Evolutionary conservation across 1,139 yeast genomes (phyloP).

Genomic region (Blastobotrys proliferans): DNA sequence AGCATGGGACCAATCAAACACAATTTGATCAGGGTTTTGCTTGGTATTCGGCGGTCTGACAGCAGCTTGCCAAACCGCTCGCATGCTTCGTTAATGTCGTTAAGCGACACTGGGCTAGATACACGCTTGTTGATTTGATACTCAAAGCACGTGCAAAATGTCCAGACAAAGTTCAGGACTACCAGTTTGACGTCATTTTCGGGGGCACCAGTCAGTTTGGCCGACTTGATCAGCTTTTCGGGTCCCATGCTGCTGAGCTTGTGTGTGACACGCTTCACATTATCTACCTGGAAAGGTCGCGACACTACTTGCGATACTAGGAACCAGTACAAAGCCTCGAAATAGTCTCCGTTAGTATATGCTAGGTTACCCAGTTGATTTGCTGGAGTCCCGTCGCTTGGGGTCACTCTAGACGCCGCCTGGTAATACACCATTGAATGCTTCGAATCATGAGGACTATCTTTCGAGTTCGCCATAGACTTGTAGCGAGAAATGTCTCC

Average conservation of each 20-base stretch:
- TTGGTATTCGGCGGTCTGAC: constrained; percentile 4
- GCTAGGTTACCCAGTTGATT: constrained; percentile 16
- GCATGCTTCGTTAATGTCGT: not conserved
- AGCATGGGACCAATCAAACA: constrained; percentile 14
- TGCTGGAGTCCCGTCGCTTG: constrained; percentile 15
- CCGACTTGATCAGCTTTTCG: not conserved
- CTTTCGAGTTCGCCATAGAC: not conserved
- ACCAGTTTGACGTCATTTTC: no score
- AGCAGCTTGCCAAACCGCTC: not conserved
- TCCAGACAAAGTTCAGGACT: no score
- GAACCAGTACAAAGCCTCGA: constrained; percentile 14
- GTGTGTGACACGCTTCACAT: constrained; percentile 9
- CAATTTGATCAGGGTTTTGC: constrained; percentile 9
- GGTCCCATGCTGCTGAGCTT: constrained; percentile 4
- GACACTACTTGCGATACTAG: constrained; percentile 12
- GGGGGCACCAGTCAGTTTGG: no score
- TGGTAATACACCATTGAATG: constrained; percentile 24
- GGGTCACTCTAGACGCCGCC: constrained; percentile 19
- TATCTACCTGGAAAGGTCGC: constrained; percentile 14
- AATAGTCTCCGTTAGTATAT: constrained; percentile 6
- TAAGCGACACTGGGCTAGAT: not conserved
- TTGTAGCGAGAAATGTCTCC: constrained; percentile 26
- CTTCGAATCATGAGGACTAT: constrained; percentile 7
- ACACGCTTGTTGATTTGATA: not conserved
- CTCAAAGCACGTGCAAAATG: no score